Base-by-base conservation (phyloP, 2,329 filamentous ascomycete genomes). In the Apiospora koreana region DNA sequence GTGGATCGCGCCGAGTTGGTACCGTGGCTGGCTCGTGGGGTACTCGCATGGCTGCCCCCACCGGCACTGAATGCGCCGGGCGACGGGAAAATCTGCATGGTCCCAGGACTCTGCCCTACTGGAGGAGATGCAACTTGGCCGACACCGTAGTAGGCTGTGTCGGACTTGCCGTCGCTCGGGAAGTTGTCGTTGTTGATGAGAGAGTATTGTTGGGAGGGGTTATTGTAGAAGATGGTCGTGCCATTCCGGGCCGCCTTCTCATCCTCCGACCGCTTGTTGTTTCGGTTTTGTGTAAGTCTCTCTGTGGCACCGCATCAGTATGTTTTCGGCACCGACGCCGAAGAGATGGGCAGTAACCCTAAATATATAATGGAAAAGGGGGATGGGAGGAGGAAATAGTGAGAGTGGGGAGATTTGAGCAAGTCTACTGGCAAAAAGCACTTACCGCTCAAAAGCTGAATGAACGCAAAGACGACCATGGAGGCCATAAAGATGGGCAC, bases 401-500 rank as follows among this genome's bases (percentile, higher is more conserved):
- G 9, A n/a, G n/a, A n/a, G n/a, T n/a, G n/a, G n/a, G n/a, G n/a
- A n/a, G n/a, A n/a, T n/a, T n/a, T n/a, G n/a, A n/a, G n/a, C n/a
- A n/a, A n/a, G n/a, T n/a, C n/a, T n/a, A 42, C 41, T 2, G 10
- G 10, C 2, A 42, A 42, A 8, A 25, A 21, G 38, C 16, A 65
- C 76, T 64, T 69, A 77, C 77, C 75, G 43, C 76, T 77, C 38
- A 80, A 25, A 28, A 76, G 75, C 68, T 80, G 78, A 35, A 73
- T 38, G 38, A 80, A 76, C 45, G 75, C 77, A 48, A 81, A 81
- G 2, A 81, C 10, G 28, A 78, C 76, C 71, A 79, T 46, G n/a
- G 69, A 72, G 4, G 74, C 79, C 18, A 78, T 74, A 16, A 78
- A 74, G n/a, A 81, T 79, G 45, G 79, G 79, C 12, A 81, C 78